These are phyloP conservation scores for Nigrospora osmanthi DNA, from an alignment of 2,329 filamentous ascomycete genomes.

Conservation along the genomic window DNA sequence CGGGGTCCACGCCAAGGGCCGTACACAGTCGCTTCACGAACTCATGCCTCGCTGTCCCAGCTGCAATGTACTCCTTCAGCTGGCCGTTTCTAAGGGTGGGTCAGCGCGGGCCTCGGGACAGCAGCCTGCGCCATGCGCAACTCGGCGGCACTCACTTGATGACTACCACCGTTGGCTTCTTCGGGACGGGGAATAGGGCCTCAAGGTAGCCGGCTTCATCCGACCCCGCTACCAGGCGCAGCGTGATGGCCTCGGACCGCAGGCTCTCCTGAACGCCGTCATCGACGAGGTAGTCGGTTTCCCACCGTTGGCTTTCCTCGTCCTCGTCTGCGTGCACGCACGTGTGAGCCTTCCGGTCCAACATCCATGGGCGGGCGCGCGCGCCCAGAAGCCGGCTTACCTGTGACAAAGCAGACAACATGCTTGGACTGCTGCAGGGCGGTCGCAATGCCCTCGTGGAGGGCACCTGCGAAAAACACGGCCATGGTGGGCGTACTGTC, in stretches of 20 bases:
- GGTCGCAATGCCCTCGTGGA: conserved; percentile 72
- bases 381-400: conserved; percentile 32
- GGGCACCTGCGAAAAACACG: conserved; percentile 77
- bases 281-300: conserved; percentile 57
- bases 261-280: conserved; percentile 49
- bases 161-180: conserved; percentile 70
- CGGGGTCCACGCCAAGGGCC: conserved; percentile 23
- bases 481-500: conserved; percentile 1
- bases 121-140: neutral
- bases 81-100: conserved; percentile 50
- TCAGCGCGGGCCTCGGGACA: neutral
- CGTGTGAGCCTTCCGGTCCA: conserved; percentile 1
- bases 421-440: conserved; percentile 70
- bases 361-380: no score
- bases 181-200: conserved; percentile 74
- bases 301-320: conserved; percentile 64
- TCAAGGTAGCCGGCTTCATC: conserved; percentile 75
- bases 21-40: conserved; percentile 50
- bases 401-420: conserved; percentile 78
- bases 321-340: conserved; percentile 52
- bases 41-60: conserved; percentile 56
- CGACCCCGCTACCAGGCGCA: conserved; percentile 65
- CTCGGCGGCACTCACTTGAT: conserved; percentile 51
- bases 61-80: conserved; percentile 67
- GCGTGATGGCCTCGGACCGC: conserved; percentile 54